phyloP scores from a whole-genome alignment of 1,284 basidiomycete genomes.

The Cutaneotrichosporon cavernicola region DNA sequence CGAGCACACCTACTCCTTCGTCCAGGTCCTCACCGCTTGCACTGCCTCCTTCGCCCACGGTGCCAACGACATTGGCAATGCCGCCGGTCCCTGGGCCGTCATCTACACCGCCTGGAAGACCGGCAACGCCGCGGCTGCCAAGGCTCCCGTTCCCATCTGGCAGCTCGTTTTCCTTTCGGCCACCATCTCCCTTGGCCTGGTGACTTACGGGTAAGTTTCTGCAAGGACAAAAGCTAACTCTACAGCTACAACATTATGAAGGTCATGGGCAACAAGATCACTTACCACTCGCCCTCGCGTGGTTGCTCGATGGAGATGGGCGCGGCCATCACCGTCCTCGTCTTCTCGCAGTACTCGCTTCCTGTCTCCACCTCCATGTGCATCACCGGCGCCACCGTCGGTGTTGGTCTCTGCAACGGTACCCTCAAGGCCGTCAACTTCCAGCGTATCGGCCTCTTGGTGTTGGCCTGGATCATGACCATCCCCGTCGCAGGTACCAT shows the following conservation, averaged over 20 bases:
- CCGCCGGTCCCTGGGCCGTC: conserved; percentile 55
- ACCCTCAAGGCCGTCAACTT: conserved; percentile 52
- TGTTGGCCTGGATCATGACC: conserved; percentile 49
- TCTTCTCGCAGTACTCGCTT: conserved; percentile 54
- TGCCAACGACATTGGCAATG: conserved; percentile 53
- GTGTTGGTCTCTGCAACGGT: conserved; percentile 54
- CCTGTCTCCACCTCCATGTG: conserved; percentile 55
- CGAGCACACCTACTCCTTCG: conserved; percentile 56
- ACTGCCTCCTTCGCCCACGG: conserved; percentile 57
- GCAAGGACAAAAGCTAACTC: neutral
- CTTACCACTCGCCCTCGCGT: conserved; percentile 55
- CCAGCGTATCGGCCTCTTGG: conserved; percentile 37
- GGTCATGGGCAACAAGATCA: conserved; percentile 56
- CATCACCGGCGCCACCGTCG: conserved; percentile 56
- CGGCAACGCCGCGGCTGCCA: conserved; percentile 41
- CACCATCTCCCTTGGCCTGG: conserved; percentile 53
- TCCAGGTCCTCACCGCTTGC: conserved; percentile 56
- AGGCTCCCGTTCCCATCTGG: conserved; percentile 54
- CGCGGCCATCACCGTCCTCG: conserved; percentile 54
- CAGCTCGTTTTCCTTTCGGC: conserved; percentile 51
- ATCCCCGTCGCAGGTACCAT: conserved; percentile 52
- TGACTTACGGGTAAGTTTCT: conserved; percentile 50
- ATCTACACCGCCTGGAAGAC: conserved; percentile 52
- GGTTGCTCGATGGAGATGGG: conserved; percentile 57
- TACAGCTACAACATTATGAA: conserved; percentile 41